Conservation (phyloP, 768 basidiomycete species). For the Thelephora aurantiotincta region DNA sequence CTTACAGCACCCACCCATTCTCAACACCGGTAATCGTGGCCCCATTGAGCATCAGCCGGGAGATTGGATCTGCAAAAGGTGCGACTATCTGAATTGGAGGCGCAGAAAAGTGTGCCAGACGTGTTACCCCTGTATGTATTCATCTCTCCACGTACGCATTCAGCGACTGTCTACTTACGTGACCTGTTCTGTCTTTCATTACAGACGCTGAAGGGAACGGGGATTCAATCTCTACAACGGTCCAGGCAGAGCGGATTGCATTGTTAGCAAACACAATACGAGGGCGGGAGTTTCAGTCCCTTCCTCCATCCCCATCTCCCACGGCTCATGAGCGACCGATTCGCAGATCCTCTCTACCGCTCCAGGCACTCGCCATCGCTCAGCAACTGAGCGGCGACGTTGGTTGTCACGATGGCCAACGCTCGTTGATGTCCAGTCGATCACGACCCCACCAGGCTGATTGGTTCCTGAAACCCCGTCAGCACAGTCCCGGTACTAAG, state of each 20-base stretch:
- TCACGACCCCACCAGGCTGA: not conserved
- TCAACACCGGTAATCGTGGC: constrained; percentile 81
- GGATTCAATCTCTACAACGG: constrained; percentile 73
- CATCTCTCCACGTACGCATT: constrained; percentile 4
- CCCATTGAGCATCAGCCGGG: constrained; percentile 68
- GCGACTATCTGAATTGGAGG: constrained; percentile 82
- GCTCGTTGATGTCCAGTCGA: not conserved
- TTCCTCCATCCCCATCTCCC: not conserved
- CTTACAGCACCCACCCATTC: constrained; percentile 63
- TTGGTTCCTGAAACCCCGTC: not conserved
- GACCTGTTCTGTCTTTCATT: not conserved
- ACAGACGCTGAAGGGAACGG: constrained; percentile 80
- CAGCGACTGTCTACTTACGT: constrained; percentile 1
- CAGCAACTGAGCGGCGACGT: not conserved
- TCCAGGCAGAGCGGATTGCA: constrained; percentile 75
- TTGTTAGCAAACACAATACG: constrained; percentile 40
- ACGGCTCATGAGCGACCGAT: not conserved
- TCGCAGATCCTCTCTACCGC: not conserved
- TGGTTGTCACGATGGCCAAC: not conserved
- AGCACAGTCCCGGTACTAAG: too few species aligned
- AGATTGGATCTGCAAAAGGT: constrained; percentile 58
- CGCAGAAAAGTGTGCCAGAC: constrained; percentile 83
- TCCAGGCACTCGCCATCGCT: not conserved
- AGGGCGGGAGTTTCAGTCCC: not conserved
- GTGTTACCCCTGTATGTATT: constrained; percentile 60